Evolutionary conservation across 208 protist species (phyloP).

Genomic region (Crithidia brevicula): DNA sequence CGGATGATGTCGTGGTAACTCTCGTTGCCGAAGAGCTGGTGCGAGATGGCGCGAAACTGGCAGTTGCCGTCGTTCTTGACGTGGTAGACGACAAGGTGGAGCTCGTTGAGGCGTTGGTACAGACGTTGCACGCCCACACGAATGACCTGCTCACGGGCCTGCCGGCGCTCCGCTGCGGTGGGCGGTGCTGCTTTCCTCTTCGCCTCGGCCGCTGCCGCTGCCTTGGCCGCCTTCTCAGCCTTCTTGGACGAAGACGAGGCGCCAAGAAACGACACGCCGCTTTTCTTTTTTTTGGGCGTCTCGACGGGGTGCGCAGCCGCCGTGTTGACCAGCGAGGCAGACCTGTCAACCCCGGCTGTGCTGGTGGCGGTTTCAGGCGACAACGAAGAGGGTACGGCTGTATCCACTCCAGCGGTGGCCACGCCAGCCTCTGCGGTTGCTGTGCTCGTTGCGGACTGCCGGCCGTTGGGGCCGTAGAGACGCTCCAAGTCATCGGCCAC

Average conservation of each 20-base stretch:
- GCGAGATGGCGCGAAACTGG: constrained; percentile 86
- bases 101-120: constrained; percentile 55
- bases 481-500: constrained; percentile 40
- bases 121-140: constrained; percentile 62
- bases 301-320: constrained; percentile 3
- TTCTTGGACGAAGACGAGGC: constrained; percentile 18
- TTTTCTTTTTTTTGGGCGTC: constrained; percentile 23
- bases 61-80: constrained; percentile 91
- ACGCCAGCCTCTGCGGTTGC: background rate
- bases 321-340: background rate
- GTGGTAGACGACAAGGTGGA: constrained; percentile 57
- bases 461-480: constrained; percentile 13
- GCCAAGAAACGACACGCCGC: background rate
- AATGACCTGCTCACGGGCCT: constrained; percentile 65
- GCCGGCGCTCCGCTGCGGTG: constrained; percentile 15
- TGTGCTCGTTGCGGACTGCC: background rate
- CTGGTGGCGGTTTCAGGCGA: background rate
- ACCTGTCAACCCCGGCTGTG: background rate
- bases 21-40: constrained; percentile 87
- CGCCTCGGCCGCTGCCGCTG: constrained; percentile 1
- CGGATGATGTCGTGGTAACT: constrained; percentile 83
- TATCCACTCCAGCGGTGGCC: background rate
- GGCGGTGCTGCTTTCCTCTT: constrained; percentile 12
- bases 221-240: constrained; percentile 19
- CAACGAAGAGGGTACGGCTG: background rate